These are phyloP conservation scores for Lasiodiplodia gonubiensis DNA, from an alignment of 2,329 filamentous ascomycete species.

Conservation along the genomic window DNA sequence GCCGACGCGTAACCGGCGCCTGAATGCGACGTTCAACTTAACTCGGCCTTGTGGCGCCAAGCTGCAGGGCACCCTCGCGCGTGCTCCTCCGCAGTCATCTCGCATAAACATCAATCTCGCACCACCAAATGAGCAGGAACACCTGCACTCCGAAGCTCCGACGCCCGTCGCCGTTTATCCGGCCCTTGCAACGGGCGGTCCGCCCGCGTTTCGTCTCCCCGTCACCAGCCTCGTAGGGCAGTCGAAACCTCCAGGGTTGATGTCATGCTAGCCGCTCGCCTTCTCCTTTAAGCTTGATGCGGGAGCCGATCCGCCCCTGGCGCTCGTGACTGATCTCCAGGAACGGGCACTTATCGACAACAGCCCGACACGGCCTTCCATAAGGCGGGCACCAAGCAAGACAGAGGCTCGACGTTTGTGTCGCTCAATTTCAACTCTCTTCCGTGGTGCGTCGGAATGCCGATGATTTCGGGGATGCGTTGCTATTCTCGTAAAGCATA, in stretches of 20 bases:
- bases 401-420: background rate
- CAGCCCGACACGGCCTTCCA: slow-evolving; percentile 17
- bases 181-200: slow-evolving; percentile 15
- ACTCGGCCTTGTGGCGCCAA: background rate
- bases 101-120: slow-evolving; percentile 12
- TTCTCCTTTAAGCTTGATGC: slow-evolving; percentile 14
- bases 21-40: slow-evolving; percentile 7
- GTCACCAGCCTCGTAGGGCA: slow-evolving; percentile 9
- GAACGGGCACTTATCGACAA: slow-evolving; percentile 22
- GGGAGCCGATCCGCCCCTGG: slow-evolving; percentile 2
- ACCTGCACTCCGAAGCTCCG: slow-evolving; percentile 4
- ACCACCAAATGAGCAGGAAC: slow-evolving; percentile 11
- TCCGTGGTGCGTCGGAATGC: background rate
- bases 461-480: background rate
- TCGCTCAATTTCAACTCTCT: background rate
- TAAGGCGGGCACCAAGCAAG: slow-evolving; percentile 1
- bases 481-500: background rate
- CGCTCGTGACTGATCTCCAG: slow-evolving; percentile 15
- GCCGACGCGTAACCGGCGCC: background rate
- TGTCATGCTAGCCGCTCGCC: slow-evolving; percentile 3
- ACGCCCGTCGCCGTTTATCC: slow-evolving; percentile 5
- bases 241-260: slow-evolving; percentile 1
- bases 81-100: slow-evolving; percentile 5
- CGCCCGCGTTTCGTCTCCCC: background rate
- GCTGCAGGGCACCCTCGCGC: background rate